Conservation (phyloP, 2,329 filamentous ascomycete genomes). For the Ophiobolus disseminans region DNA sequence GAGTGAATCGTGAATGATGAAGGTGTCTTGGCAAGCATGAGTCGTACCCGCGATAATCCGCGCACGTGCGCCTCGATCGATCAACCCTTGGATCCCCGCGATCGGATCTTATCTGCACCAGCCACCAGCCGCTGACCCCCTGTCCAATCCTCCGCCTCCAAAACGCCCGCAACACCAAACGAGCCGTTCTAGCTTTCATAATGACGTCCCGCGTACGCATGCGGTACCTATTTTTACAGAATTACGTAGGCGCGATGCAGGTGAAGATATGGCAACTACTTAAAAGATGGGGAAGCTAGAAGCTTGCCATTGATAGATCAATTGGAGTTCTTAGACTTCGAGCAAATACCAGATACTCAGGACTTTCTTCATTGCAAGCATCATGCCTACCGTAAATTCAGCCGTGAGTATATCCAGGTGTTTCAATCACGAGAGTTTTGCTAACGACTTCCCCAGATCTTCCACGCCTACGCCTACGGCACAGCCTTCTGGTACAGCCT, state of each 20-base stretch:
- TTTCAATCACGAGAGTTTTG: too few relatives aligned
- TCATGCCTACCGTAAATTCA: constrained; percentile 23
- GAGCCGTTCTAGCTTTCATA: constrained; percentile 23
- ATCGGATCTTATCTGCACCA: constrained; percentile 2
- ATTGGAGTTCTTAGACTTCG: not conserved
- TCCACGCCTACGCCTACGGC: constrained; percentile 34
- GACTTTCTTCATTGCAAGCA: not conserved
- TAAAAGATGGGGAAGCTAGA: not conserved
- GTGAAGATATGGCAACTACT: not conserved
- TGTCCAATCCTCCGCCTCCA: constrained; percentile 1
- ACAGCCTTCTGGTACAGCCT: constrained; percentile 37
- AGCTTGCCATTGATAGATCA: not conserved
- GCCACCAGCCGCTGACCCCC: constrained; percentile 1
- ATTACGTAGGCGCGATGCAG: not conserved
- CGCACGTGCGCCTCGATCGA: too few relatives aligned
- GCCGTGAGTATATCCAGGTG: constrained; percentile 8
- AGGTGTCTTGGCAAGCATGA: too few relatives aligned
- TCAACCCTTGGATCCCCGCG: too few relatives aligned
- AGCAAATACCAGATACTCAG: not conserved
- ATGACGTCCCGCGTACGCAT: constrained; percentile 20
- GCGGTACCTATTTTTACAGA: not conserved
- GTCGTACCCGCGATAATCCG: too few relatives aligned
- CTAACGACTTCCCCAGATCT: constrained; percentile 21
- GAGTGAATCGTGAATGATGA: too few relatives aligned
- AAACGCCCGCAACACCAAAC: constrained; percentile 17